Evolutionary conservation across 345 rosid genomes (phyloP), one percentile per base, ranked within the genome.

Genomic region (Citrus glauca): DNA sequence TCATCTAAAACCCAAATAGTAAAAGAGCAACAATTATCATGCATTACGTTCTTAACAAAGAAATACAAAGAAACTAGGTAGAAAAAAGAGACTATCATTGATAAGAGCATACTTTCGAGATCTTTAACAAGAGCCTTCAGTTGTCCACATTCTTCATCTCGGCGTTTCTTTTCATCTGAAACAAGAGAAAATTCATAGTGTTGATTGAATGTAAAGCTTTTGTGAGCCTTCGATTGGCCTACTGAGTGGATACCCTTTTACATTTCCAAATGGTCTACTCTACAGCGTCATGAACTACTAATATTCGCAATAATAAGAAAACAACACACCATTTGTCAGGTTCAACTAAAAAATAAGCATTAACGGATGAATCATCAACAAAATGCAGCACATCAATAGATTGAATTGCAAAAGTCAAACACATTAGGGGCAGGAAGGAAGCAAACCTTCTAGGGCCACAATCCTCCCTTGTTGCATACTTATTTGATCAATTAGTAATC

Each of bases 391-490:
- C 32, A 63, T 65, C 42, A 33, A 65, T 65, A 7, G 3, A 65
- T 65, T 62, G 19, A 27, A 5, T 30, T 11, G 28, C 28, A 11
- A 61, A 8, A 62, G 32, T 30, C 8, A 59, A 48, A 32, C 28
- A 38, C 9, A 45, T 2, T 75, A 5, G 16, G 13, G 14, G 48
- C 0, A 1, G 42, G 71, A 4, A 8, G 56, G 40, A 64, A 19
- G 14, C 71, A 69, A 53, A 94, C 99, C 98, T 91, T 94, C 88
- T 9, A 96, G 88, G 53, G 90, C 82, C 63, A 96, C 85, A 85
- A 96, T 90, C n/a, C 76, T 86, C 1, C 89, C 87, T 72, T 93
- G 98, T 74, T 90, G 95, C 24, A 76, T 81, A 85, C 98, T 93
- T 22, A 91, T 91, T 84, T 94, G 93, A 84, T 96, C 98, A 53